Evolutionary conservation across 371 early-diverging fungal species (phyloP).

Genomic region (Mucor piriformis): DNA sequence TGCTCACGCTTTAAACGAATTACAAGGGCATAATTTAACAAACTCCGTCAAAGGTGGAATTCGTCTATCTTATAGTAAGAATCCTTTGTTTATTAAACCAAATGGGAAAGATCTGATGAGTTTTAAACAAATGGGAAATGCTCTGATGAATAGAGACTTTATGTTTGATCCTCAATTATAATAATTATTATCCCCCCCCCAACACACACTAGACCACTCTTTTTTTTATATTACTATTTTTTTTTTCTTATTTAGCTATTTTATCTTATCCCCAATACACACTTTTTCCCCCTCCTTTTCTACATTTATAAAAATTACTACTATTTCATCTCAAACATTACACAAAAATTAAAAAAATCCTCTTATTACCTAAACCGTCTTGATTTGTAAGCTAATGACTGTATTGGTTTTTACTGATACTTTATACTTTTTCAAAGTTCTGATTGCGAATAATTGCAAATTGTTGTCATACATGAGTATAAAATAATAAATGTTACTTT

Average conservation of each 20-base stretch:
- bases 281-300: too few relatives aligned
- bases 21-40: conserved; percentile 75
- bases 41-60: conserved; percentile 89
- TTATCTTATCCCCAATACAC: not conserved
- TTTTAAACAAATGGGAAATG: conserved; percentile 30
- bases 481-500: too few relatives aligned
- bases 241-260: not conserved
- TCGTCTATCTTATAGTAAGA: conserved; percentile 88
- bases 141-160: conserved; percentile 26
- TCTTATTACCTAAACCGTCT: not conserved
- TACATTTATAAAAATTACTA: too few relatives aligned
- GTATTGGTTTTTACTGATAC: too few relatives aligned
- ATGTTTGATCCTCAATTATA: conserved; percentile 35
- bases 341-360: not conserved
- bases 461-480: too few relatives aligned
- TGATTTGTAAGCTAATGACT: too few relatives aligned
- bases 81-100: conserved; percentile 67
- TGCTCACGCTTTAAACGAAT: conserved; percentile 76
- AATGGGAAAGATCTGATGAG: conserved; percentile 54
- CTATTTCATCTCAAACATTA: not conserved
- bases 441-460: too few relatives aligned
- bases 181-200: not conserved
- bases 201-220: too few relatives aligned
- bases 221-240: not conserved
- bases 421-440: too few relatives aligned